Conservation (phyloP, 208 protist species). For the Lotmaria passim region DNA sequence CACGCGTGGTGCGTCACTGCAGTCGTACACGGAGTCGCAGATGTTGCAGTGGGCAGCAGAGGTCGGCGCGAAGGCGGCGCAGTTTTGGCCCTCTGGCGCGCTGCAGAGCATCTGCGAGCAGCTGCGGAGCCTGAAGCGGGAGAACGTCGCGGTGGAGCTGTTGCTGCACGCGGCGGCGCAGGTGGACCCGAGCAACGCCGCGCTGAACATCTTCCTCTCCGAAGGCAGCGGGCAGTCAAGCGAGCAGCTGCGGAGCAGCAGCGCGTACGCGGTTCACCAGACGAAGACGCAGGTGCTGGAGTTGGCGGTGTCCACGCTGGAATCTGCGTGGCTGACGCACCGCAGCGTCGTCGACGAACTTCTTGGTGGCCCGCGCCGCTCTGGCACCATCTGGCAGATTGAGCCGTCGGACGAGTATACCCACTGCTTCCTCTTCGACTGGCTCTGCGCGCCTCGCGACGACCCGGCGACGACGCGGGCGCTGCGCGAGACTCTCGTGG, state of each 20-base stretch:
- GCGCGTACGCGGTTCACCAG: constrained; percentile 50
- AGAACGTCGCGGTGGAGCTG: constrained; percentile 73
- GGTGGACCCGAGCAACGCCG: constrained; percentile 71
- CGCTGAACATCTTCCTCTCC: constrained; percentile 61
- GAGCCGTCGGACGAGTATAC: constrained; percentile 86
- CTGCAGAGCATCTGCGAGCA: constrained; percentile 80
- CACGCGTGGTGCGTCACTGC: constrained; percentile 45
- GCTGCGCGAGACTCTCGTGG: constrained; percentile 74
- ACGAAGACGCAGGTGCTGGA: constrained; percentile 71
- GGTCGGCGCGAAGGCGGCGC: constrained; percentile 61
- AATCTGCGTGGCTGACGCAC: constrained; percentile 79
- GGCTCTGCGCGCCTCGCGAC: constrained; percentile 72
- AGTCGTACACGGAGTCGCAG: constrained; percentile 52
- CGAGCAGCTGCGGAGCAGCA: constrained; percentile 24
- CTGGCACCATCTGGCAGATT: constrained; percentile 86
- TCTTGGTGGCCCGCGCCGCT: constrained; percentile 72
- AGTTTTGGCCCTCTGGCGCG: constrained; percentile 80
- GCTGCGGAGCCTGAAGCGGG: constrained; percentile 67
- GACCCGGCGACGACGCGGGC: constrained; percentile 51
- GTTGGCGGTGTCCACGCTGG: constrained; percentile 55
- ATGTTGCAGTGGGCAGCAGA: constrained; percentile 66
- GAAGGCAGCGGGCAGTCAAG: constrained; percentile 23
- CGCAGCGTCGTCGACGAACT: constrained; percentile 79
- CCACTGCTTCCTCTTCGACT: constrained; percentile 89
- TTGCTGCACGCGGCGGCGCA: constrained; percentile 87